Percentiles rank a stretch among this genome's conserved stretches.
Evolutionary conservation across 257 asterid species (phyloP).

Genomic region (Solanum pennellii): DNA sequence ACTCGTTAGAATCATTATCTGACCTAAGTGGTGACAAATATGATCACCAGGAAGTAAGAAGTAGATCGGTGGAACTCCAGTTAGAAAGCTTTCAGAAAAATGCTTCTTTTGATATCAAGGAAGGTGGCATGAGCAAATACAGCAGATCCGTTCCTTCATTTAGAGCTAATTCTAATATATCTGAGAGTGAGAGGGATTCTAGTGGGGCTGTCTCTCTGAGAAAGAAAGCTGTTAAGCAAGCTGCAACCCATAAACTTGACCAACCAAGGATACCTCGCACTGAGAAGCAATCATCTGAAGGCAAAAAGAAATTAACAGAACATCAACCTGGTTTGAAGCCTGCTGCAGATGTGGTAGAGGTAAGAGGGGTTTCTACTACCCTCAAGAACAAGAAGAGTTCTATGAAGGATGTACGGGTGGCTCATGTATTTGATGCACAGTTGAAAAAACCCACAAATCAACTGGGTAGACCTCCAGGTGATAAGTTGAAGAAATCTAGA

Average conservation of each 20-base stretch:
- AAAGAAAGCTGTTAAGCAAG: constrained; percentile 2
- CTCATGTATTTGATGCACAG: constrained; percentile 13
- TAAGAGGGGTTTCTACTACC: constrained; percentile 21
- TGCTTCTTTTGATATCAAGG: constrained; percentile 1
- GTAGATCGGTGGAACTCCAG: constrained; percentile 4
- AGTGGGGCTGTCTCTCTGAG: background rate
- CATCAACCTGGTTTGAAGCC: constrained; percentile 31
- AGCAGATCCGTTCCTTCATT: background rate
- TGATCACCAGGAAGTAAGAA: constrained; percentile 8
- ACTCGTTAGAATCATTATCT: constrained; percentile 4
- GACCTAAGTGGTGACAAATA: constrained; percentile 2
- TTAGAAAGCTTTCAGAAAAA: background rate
- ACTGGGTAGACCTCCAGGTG: constrained; percentile 26
- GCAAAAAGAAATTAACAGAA: constrained; percentile 35
- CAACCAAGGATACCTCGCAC: background rate
- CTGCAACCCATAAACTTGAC: constrained; percentile 1
- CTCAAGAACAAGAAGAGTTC: constrained; percentile 21
- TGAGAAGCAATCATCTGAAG: constrained; percentile 27
- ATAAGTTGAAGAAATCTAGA: constrained; percentile 26
- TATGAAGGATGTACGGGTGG: constrained; percentile 26
- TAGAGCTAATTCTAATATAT: background rate
- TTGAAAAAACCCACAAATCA: constrained; percentile 17
- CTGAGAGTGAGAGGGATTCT: constrained; percentile 5
- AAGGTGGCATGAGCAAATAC: background rate
- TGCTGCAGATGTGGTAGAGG: constrained; percentile 16